Base-by-base conservation (phyloP, 768 basidiomycete genomes). In the Crassisporium funariophilum region DNA sequence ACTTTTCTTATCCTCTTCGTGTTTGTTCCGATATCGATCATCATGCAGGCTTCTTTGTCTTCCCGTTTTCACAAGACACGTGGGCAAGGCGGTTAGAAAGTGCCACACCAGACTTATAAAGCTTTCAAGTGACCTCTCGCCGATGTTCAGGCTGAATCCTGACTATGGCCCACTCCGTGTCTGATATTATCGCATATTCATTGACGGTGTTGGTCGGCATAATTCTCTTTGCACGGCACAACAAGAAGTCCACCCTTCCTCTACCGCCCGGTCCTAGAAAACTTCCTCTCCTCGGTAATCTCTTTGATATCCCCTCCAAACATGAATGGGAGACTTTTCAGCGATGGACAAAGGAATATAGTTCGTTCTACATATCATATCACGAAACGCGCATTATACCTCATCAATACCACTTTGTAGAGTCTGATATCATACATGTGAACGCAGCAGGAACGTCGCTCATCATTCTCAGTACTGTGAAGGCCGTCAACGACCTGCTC, bases 251-350 rank as follows among this genome's bases (percentile, higher is more conserved):
- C 29, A 56, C 49, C 20, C 39, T 70, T 11, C 61, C 58, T 4
- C 54, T 65, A 1, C 76, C 75, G 8, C 65, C 68, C 4, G 71
- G 76, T 3, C 76, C 76, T 2, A 68, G 60, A 36, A 67, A 65
- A 22, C 54, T 72, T 10, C 76, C 75, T 4, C 36, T 78, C 5
- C 21, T 79, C 25, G 76, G 74, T 1, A 79, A 78, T 48, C 50
- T 75, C 13, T 57, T 73, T 2, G 68, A 73, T 34, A 64, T 77
- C 54, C 77, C 77, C 12, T 59, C 68, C 5, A 44, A 55, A 25
- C 68, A 65, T 17, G 64, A 69, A n/a, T 79, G 76, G 75, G 54
- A 74, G 44, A 62, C 68, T 19, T 77, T 71, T 46, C 25, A 61
- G 4, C 50, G 67, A 39, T 79, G 77, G 78, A 69, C 64, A 15